Percentiles rank a stretch among this genome's conserved stretches.
Conservation (phyloP, 2,329 filamentous ascomycete genomes). For the Clonostachys sp. region DNA sequence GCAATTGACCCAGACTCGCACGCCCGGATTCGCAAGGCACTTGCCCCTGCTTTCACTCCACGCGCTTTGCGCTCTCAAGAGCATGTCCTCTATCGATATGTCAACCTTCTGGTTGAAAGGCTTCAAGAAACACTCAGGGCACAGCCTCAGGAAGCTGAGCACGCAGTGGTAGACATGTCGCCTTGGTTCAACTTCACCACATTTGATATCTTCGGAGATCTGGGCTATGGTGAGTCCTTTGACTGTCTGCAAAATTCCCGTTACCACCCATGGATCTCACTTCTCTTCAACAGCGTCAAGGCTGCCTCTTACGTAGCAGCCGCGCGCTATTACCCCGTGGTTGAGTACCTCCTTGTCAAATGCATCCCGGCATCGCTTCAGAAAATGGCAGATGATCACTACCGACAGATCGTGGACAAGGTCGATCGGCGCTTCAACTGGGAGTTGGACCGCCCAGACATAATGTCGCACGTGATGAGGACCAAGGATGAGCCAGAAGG, state of each 20-base stretch:
- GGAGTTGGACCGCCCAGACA: too few relatives aligned
- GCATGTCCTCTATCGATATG: conserved; percentile 4
- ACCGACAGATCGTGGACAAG: too few relatives aligned
- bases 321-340: too few relatives aligned
- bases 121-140: conserved; percentile 5
- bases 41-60: not conserved
- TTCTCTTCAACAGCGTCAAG: conserved; percentile 9
- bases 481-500: too few relatives aligned
- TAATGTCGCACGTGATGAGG: too few relatives aligned
- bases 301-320: too few relatives aligned
- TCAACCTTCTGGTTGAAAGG: conserved; percentile 10
- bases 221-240: conserved; percentile 20
- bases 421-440: too few relatives aligned
- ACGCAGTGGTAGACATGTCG: not conserved
- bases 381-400: too few relatives aligned
- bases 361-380: too few relatives aligned
- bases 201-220: conserved; percentile 10
- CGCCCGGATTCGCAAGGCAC: not conserved
- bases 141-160: not conserved
- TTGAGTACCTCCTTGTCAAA: too few relatives aligned
- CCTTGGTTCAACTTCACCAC: not conserved
- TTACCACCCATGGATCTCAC: conserved; percentile 16
- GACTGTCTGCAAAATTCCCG: conserved; percentile 12
- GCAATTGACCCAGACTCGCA: not conserved
- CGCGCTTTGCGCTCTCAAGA: conserved; percentile 1